phyloP scores from a whole-genome alignment of 2,329 filamentous ascomycete genomes.

The Scedosporium apiospermum region DNA sequence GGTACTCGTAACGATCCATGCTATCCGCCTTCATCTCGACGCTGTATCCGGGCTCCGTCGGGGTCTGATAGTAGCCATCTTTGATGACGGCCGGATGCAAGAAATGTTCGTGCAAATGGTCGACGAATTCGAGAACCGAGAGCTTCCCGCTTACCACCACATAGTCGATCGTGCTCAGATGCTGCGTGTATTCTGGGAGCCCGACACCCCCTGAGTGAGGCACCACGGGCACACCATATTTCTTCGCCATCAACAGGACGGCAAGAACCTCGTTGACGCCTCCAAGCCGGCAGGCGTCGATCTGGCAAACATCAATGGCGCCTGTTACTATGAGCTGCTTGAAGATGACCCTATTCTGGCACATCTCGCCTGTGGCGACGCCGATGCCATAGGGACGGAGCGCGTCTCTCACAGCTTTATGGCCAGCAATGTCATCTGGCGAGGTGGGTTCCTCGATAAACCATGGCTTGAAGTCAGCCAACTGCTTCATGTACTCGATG shows the following conservation, averaged over 20 bases:
- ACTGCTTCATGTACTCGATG: slow-evolving; percentile 74
- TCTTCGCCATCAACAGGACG: slow-evolving; percentile 77
- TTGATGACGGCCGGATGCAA: slow-evolving; percentile 69
- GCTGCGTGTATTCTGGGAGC: slow-evolving; percentile 88
- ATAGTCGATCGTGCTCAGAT: slow-evolving; percentile 87
- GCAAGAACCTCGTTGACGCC: slow-evolving; percentile 88
- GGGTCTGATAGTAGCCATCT: slow-evolving; percentile 82
- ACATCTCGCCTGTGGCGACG: slow-evolving; percentile 90
- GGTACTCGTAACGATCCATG: slow-evolving; percentile 72
- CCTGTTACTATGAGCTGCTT: slow-evolving; percentile 77
- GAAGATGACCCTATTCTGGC: slow-evolving; percentile 89
- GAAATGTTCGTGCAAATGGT: slow-evolving; percentile 91
- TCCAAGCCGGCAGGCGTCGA: slow-evolving; percentile 82
- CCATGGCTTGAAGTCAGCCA: slow-evolving; percentile 78
- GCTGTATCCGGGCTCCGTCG: slow-evolving; percentile 73
- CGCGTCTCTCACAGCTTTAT: slow-evolving; percentile 75
- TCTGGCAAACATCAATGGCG: slow-evolving; percentile 81
- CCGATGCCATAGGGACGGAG: slow-evolving; percentile 67
- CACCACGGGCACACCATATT: slow-evolving; percentile 71
- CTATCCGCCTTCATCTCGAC: slow-evolving; percentile 89
- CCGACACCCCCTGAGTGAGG: slow-evolving; percentile 86
- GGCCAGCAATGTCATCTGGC: slow-evolving; percentile 81
- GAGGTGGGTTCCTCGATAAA: slow-evolving; percentile 93
- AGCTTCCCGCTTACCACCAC: slow-evolving; percentile 75
- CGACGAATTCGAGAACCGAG: slow-evolving; percentile 81